Percentiles rank a stretch among this genome's conserved stretches.
Conservation (phyloP, 768 basidiomycete species). For the Boletus rubescentipes region DNA sequence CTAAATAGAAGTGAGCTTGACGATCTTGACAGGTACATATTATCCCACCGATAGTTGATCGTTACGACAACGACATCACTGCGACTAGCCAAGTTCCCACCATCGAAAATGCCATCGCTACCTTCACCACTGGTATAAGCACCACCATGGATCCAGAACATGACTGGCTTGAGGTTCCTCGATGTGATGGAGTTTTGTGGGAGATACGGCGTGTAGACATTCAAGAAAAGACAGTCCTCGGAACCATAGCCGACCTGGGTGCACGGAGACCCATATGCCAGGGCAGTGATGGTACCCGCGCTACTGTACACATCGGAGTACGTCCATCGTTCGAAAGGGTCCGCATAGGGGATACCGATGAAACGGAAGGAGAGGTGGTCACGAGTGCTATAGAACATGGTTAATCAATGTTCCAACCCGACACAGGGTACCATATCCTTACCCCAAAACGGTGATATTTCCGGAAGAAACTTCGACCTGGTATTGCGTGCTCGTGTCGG, state of each 20-base stretch:
- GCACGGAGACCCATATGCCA: no score
- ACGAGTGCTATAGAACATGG: constrained; percentile 38
- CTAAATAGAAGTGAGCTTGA: background rate
- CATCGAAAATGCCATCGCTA: constrained; percentile 40
- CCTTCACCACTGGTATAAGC: constrained; percentile 43
- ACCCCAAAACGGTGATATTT: constrained; percentile 8
- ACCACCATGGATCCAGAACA: constrained; percentile 54
- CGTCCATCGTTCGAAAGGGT: no score
- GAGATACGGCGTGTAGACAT: constrained; percentile 44
- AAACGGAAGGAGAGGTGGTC: constrained; percentile 52
- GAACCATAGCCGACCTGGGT: constrained; percentile 30
- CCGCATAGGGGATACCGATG: constrained; percentile 50
- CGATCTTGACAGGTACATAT: no score
- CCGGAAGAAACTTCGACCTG: constrained; percentile 8
- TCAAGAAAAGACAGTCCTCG: constrained; percentile 50
- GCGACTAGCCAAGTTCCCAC: constrained; percentile 44
- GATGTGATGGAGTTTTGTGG: constrained; percentile 24
- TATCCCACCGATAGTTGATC: constrained; percentile 34
- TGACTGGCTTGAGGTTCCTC: constrained; percentile 38
- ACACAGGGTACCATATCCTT: background rate
- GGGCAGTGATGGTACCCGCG: no score
- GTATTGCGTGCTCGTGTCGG: constrained; percentile 6
- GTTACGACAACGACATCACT: constrained; percentile 42
- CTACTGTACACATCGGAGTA: no score
- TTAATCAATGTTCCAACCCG: background rate